Percentiles rank a stretch among this genome's conserved stretches.
Conservation (phyloP, 73 alveolate species). For the Durusdinium trenchii region DNA sequence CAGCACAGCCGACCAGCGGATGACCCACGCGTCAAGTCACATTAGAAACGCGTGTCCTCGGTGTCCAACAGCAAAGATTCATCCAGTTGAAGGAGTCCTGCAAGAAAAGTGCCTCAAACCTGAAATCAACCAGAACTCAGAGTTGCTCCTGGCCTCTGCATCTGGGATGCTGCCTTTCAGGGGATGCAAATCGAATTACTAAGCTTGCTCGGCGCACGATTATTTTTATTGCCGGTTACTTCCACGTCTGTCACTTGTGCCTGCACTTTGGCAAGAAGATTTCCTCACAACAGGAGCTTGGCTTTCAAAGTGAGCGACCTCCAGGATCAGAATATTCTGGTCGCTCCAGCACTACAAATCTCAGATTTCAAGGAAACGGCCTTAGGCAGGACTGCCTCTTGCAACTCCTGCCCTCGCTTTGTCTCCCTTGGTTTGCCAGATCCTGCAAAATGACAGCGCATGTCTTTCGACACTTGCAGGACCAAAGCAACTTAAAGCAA, state of each 20-base stretch:
- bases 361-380: too few species aligned
- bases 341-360: too few species aligned
- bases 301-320: constrained; percentile 18
- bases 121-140: background rate
- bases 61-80: constrained; percentile 42
- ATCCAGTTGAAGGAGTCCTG: constrained; percentile 57
- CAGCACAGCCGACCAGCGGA: background rate
- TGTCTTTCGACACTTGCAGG: too few species aligned
- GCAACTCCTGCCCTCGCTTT: too few species aligned
- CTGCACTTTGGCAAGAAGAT: constrained; percentile 41
- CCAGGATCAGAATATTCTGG: too few species aligned
- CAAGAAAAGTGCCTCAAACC: background rate
- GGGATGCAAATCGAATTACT: background rate
- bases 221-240: background rate
- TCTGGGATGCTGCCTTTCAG: too few species aligned
- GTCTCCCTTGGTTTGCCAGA: too few species aligned
- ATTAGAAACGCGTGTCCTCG: background rate
- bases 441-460: too few species aligned
- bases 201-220: background rate
- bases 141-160: background rate
- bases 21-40: background rate
- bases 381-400: too few species aligned
- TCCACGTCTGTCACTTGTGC: background rate
- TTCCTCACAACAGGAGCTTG: constrained; percentile 37
- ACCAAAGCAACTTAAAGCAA: too few species aligned